Base-by-base conservation (phyloP, 805 yeast species). In the Candida berthetii region DNA sequence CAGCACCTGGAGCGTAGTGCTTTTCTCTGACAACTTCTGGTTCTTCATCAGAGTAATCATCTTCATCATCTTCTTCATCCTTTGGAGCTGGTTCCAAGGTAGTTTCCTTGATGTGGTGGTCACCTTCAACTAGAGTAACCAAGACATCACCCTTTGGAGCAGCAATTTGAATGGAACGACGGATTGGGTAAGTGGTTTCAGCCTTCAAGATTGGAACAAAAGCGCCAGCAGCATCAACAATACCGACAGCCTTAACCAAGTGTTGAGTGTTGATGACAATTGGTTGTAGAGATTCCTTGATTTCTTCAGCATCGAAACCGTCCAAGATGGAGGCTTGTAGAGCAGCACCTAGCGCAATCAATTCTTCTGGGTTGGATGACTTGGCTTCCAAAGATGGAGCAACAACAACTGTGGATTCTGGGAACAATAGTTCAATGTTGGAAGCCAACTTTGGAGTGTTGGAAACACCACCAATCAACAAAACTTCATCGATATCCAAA, bases 341-440 rank as follows among this genome's bases (percentile, higher is more conserved):
- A 48, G 98, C 96, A 44, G 96, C 95, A 68, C 99, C 99, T 59
- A 95, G 82, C 49, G 95, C 82, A 49, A 84, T 72, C 57, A 89
- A 74, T 71, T 93, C 98, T 58, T 86, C 82, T 46, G 99, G 97
- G 67, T 86, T 78, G 47, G 81, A 61, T 43, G 93, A 85, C 66
- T 87, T 88, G 47, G 85, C 53, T 62, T 86, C 91, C 46, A 73
- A 58, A 29, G 83, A 68, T 50, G 98, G 96, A 20, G 97, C 81
- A 47, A 80, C 71, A 41, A 90, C 74, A 40, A 69, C 75, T 42
- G 88, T 81, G 37, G 82, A 62, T 62, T 85, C 93, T 48, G 95
- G 95, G 79, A 91, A 91, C 39, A 88, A 56, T 43, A 74, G 70
- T 49, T 78, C 76, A 49, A 93, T 65, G 62, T 84, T 82, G 41